Base-by-base conservation (phyloP, 768 basidiomycete species). In the Pleurotus citrinopileatus region DNA sequence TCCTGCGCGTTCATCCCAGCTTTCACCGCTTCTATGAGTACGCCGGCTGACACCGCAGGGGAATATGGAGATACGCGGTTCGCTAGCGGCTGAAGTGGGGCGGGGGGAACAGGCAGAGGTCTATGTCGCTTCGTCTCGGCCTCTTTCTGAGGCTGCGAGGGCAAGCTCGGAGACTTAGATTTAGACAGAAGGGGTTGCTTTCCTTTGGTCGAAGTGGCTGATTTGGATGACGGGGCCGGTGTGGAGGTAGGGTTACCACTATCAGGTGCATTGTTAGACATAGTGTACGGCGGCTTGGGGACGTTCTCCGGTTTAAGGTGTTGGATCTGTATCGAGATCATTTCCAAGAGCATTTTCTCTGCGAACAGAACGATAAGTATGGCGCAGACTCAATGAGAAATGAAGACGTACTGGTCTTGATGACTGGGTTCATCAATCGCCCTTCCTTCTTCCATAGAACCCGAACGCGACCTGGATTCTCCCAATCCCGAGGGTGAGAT, bases 401-500 rank as follows among this genome's bases (percentile, higher is more conserved):
- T 3, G 23, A 61, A 37, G 23, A 78, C 86, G 60, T 65, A 93
- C 91, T 93, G 27, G 85, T 87, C 72, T 80, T 84, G 63, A 93
- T 84, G n/a, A 67, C 63, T 2, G 79, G 74, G 62, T 91, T 87
- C 55, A 88, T 70, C 7, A 87, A 74, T 46, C 69, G 67, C 1
- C 79, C 90, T 55, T 91, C 87, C 67, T 87, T 87, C 79, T 90
- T 93, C 88, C 89, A 92, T 64, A 90, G 90, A 20, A 98, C 90
- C 59, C 93, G 83, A 55, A 99, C 92, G 22, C 96, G 82, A 7
- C 96, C 96, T 0, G 96, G 96, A 67, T 99, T 99, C 64, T 91
- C 95, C 96, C 96, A 99, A 68, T 99, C 96, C 48, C 91, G 82
- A 9, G 96, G 96, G 63, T 99, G 96, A 23, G 82, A 75, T 69